Percentiles rank a stretch among this genome's conserved stretches.
Conservation (phyloP, 371 early-diverging fungal genomes). For the Mortierella sp. region DNA sequence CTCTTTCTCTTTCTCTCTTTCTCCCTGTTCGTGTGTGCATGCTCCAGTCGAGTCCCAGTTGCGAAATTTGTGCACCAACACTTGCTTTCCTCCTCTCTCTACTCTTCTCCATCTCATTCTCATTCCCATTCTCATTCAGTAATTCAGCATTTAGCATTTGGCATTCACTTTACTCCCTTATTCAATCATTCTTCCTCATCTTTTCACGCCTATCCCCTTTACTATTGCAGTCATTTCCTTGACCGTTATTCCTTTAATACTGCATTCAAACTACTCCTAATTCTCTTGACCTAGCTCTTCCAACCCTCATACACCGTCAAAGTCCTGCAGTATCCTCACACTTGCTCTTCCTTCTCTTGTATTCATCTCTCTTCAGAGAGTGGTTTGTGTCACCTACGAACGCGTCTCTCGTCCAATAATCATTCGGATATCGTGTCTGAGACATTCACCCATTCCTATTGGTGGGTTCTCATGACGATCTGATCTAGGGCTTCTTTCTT, state of each 20-base stretch:
- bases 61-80: neutral
- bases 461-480: neutral
- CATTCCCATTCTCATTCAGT: no score
- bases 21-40: neutral
- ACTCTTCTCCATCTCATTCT: neutral
- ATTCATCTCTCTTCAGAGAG: neutral
- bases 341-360: neutral
- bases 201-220: neutral
- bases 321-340: neutral
- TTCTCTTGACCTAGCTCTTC: neutral
- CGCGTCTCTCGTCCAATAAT: slow-evolving; percentile 14
- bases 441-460: neutral
- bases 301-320: no score
- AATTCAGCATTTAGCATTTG: neutral
- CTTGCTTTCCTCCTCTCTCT: neutral
- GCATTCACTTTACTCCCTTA: neutral
- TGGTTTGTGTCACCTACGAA: slow-evolving; percentile 7
- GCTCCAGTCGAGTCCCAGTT: neutral
- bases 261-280: neutral
- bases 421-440: neutral
- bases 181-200: neutral
- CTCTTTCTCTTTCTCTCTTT: neutral
- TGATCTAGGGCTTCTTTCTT: neutral
- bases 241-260: neutral
- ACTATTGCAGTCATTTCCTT: neutral